A percentile compares a stretch with the other conserved stretches of the same genome.
These are phyloP conservation scores for Aspergillus tubingensis DNA, from an alignment of 2,329 filamentous ascomycete species.

Conservation along the genomic window DNA sequence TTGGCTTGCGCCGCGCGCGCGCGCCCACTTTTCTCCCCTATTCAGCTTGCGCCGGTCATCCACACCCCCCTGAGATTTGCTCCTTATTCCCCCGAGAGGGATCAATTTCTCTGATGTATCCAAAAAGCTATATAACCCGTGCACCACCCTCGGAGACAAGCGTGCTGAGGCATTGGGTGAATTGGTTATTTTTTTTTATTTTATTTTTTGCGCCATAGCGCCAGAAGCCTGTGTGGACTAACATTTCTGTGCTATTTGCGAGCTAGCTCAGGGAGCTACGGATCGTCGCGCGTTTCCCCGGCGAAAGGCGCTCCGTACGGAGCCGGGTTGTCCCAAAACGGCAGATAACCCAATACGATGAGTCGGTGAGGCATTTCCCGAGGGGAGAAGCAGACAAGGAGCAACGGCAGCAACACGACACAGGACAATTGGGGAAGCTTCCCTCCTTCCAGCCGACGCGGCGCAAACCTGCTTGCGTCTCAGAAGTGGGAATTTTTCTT, in stretches of 20 bases:
- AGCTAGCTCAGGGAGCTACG: conserved; percentile 7
- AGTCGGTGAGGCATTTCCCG: conserved; percentile 12
- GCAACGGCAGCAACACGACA: not conserved
- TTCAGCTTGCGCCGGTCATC: not conserved
- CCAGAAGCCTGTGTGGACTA: not conserved
- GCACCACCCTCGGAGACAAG: conserved; percentile 2
- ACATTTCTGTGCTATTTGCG: not conserved
- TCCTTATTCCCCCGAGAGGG: not conserved
- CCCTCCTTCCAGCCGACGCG: conserved; percentile 2
- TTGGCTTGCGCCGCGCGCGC: not conserved
- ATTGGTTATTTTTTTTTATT: no score
- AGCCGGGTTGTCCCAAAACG: conserved; percentile 7
- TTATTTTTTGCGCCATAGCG: not conserved
- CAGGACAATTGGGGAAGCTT: not conserved
- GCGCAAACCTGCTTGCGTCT: conserved; percentile 11
- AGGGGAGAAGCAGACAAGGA: not conserved
- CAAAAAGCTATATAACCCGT: conserved; percentile 12
- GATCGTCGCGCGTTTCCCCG: not conserved
- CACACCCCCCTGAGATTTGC: not conserved
- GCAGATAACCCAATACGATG: conserved; percentile 3
- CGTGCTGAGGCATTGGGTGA: not conserved
- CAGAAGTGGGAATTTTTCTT: conserved; percentile 6
- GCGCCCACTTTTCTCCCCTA: no score
- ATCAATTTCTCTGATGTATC: conserved; percentile 17
- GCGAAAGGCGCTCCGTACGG: not conserved